These are phyloP conservation scores for Entomortierella beljakovae DNA, from an alignment of 192 early-diverging fungal species.

Conservation along the genomic window DNA sequence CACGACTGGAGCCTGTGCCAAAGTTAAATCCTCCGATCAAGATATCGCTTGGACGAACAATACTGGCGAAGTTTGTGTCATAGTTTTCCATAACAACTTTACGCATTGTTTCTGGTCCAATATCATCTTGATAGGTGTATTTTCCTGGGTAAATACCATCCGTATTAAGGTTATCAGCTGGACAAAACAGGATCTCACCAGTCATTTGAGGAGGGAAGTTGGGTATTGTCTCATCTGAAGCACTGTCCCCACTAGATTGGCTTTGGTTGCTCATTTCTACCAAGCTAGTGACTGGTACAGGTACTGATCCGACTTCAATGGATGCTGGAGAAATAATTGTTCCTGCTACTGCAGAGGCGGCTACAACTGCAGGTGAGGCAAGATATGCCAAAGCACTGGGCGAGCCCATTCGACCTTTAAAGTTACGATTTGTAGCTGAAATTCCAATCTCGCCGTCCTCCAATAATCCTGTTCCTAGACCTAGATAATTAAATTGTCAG, in stretches of 20 bases:
- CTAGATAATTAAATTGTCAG: too few relatives aligned
- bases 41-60: constrained; percentile 81
- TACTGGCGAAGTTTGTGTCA: constrained; percentile 84
- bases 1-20: constrained; percentile 96
- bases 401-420: constrained; percentile 99
- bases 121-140: constrained; percentile 98
- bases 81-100: constrained; percentile 99
- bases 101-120: constrained; percentile 90
- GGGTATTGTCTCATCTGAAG: constrained; percentile 58
- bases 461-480: constrained; percentile 91
- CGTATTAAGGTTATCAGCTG: constrained; percentile 96
- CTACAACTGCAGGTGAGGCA: constrained; percentile 95
- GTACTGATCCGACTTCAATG: constrained; percentile 13
- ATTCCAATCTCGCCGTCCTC: constrained; percentile 98
- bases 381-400: constrained; percentile 93
- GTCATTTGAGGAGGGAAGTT: constrained; percentile 82
- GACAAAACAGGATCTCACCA: constrained; percentile 91
- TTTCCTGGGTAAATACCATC: constrained; percentile 99
- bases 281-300: constrained; percentile 21
- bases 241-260: not conserved
- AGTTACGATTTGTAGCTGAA: constrained; percentile 99
- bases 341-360: constrained; percentile 91
- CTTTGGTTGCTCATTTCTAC: constrained; percentile 18
- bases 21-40: constrained; percentile 96
- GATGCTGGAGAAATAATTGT: constrained; percentile 68